Conservation (phyloP, 2,329 filamentous ascomycete species). For the Botrytis fabae region DNA sequence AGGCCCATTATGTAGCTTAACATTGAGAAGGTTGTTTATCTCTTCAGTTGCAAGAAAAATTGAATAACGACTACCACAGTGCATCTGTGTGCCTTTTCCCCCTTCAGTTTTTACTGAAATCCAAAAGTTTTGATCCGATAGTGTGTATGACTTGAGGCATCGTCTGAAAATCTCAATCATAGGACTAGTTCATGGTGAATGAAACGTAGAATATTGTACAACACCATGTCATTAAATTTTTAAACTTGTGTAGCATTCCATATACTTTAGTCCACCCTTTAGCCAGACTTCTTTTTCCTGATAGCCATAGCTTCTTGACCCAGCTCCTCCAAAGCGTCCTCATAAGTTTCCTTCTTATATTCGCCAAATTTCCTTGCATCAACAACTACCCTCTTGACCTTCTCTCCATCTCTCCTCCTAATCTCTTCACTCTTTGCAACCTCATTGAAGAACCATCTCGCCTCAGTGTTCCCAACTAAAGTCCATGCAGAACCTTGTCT, state of each 20-base stretch:
- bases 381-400: slow-evolving; percentile 48
- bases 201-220: neutral
- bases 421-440: slow-evolving; percentile 62
- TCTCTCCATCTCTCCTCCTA: slow-evolving; percentile 44
- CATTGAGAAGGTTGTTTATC: too few species aligned
- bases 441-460: slow-evolving; percentile 83
- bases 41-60: too few species aligned
- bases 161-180: neutral
- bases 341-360: slow-evolving; percentile 46
- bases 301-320: slow-evolving; percentile 25
- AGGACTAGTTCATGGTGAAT: neutral
- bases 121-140: neutral
- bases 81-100: too few species aligned
- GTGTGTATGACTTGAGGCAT: neutral
- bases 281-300: slow-evolving; percentile 7
- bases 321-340: slow-evolving; percentile 50
- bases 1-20: too few species aligned
- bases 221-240: neutral
- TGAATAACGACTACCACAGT: too few species aligned
- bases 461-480: slow-evolving; percentile 76
- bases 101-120: neutral
- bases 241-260: neutral
- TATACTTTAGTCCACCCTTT: neutral
- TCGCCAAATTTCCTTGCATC: slow-evolving; percentile 45
- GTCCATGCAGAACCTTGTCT: slow-evolving; percentile 80